These are phyloP conservation scores for Penicillium frequentans DNA, from an alignment of 2,329 filamentous ascomycete species.

Conservation along the genomic window DNA sequence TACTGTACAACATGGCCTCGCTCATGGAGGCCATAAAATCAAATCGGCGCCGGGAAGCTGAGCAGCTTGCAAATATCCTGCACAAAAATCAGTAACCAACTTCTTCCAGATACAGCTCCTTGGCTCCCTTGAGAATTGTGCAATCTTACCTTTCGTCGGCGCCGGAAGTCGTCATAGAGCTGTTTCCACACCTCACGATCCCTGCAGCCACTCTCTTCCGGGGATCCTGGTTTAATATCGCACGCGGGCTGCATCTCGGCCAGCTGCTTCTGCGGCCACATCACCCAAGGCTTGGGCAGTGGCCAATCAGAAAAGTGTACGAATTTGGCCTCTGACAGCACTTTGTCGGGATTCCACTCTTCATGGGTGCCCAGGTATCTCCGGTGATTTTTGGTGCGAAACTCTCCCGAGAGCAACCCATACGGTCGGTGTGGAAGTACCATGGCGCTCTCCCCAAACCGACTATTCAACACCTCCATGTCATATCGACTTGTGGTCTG, in stretches of 20 bases:
- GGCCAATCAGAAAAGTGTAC: conserved; percentile 74
- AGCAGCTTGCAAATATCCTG: conserved; percentile 38
- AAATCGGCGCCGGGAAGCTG: conserved; percentile 36
- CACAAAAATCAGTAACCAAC: not conserved
- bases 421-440: conserved; percentile 66
- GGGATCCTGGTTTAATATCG: conserved; percentile 34
- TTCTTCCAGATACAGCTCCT: conserved; percentile 1
- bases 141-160: conserved; percentile 30
- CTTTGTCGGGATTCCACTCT: conserved; percentile 59
- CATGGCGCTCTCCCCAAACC: conserved; percentile 59
- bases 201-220: conserved; percentile 38
- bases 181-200: conserved; percentile 39
- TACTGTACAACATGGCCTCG: conserved; percentile 1
- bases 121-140: no score
- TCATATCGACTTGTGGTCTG: conserved; percentile 48
- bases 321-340: conserved; percentile 62
- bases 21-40: not conserved
- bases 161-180: conserved; percentile 39
- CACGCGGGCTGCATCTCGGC: conserved; percentile 35
- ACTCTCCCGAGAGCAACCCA: conserved; percentile 63
- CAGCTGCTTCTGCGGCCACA: conserved; percentile 37
- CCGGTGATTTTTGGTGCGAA: conserved; percentile 55
- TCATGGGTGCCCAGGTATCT: conserved; percentile 54
- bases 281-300: conserved; percentile 64
- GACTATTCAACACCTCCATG: conserved; percentile 67